phyloP scores from a whole-genome alignment of 768 basidiomycete species.

The Mrakia blollopis region DNA sequence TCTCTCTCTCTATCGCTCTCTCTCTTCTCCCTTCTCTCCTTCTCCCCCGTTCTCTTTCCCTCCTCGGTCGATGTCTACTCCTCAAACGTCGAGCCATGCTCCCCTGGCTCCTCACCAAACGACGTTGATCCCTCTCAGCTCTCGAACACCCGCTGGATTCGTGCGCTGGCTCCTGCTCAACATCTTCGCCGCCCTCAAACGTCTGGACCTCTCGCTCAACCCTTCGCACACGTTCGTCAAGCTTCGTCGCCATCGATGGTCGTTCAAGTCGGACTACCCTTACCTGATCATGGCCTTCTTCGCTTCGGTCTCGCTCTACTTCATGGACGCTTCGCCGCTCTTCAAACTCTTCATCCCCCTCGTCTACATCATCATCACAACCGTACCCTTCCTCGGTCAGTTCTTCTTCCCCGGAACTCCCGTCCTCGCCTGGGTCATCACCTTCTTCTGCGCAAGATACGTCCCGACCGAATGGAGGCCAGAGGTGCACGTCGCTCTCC shows the following conservation, averaged over 20 bases:
- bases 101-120: constrained; percentile 22
- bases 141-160: constrained; percentile 21
- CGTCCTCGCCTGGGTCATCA: constrained; percentile 76
- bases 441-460: constrained; percentile 80
- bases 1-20: background rate
- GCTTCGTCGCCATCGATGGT: constrained; percentile 57
- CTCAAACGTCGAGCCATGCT: background rate
- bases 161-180: constrained; percentile 46
- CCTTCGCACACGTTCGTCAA: constrained; percentile 61
- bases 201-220: constrained; percentile 72
- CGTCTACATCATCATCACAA: constrained; percentile 61
- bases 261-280: constrained; percentile 52
- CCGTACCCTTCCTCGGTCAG: constrained; percentile 81
- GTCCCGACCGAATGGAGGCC: constrained; percentile 74
- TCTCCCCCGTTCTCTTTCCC: background rate
- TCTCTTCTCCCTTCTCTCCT: background rate
- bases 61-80: background rate
- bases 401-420: constrained; percentile 84
- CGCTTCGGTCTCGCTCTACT: constrained; percentile 63
- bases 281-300: constrained; percentile 60
- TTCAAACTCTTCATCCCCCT: constrained; percentile 71
- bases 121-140: constrained; percentile 19
- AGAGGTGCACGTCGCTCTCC: constrained; percentile 77
- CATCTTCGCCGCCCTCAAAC: constrained; percentile 57
- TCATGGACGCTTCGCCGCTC: constrained; percentile 67